Conservation (phyloP, 163 green algal genomes). For the Chlamydomonas reinhardtii region DNA sequence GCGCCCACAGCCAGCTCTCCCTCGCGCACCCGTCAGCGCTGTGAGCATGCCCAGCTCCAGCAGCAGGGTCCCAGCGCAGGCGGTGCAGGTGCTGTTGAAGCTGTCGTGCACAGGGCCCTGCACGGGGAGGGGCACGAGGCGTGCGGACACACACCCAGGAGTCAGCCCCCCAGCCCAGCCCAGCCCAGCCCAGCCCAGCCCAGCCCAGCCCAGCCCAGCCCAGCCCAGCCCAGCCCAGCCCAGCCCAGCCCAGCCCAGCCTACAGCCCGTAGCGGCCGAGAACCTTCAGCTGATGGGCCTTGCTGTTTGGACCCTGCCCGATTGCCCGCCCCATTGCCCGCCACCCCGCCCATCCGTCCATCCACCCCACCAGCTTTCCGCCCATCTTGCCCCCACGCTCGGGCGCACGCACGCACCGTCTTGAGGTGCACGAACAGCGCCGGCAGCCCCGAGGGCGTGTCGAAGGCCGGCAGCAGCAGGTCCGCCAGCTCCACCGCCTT, state of each 20-base stretch:
- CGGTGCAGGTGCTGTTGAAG: conserved; percentile 85
- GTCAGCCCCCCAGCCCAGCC: background rate
- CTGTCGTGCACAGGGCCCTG: conserved; percentile 48
- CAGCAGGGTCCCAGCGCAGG: conserved; percentile 91
- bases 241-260: too few species aligned
- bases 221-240: too few species aligned
- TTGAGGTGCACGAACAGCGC: conserved; percentile 86
- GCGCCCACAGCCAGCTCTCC: background rate
- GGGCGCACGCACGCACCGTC: conserved; percentile 51
- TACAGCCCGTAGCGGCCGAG: too few species aligned
- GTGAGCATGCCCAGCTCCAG: conserved; percentile 92
- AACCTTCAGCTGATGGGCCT: too few species aligned
- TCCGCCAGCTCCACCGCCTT: conserved; percentile 83
- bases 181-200: too few species aligned
- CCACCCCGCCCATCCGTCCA: too few species aligned
- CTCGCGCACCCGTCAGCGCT: conserved; percentile 78
- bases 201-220: too few species aligned
- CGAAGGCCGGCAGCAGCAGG: conserved; percentile 91
- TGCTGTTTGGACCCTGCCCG: too few species aligned
- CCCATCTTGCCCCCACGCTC: background rate
- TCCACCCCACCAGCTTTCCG: background rate
- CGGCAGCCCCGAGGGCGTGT: conserved; percentile 87
- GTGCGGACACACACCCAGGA: background rate
- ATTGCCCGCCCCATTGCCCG: background rate
- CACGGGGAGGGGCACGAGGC: too few species aligned